Conservation (phyloP, 352 stramenopile species). For the Phytophthora sp. region DNA sequence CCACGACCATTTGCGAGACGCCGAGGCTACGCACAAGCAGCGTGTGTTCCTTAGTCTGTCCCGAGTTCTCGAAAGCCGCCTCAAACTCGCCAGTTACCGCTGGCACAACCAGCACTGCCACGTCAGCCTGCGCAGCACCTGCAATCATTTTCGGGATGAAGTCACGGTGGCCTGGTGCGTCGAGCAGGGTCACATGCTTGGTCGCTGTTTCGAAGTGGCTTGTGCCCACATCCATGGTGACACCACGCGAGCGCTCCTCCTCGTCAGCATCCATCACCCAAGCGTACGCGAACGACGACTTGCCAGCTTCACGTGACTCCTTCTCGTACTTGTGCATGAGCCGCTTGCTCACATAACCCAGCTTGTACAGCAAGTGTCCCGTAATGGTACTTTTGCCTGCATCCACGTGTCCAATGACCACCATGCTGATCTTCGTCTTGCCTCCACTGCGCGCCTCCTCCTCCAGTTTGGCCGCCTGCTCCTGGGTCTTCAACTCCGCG, state of each 20-base stretch:
- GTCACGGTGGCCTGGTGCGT: conserved; percentile 97
- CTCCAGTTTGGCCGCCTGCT: conserved; percentile 51
- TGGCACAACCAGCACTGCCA: conserved; percentile 95
- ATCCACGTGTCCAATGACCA: conserved; percentile 98
- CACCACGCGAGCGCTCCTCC: conserved; percentile 91
- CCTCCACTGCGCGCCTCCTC: conserved; percentile 50
- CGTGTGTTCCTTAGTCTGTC: conserved; percentile 98
- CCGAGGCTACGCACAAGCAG: conserved; percentile 93
- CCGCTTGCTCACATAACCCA: conserved; percentile 88
- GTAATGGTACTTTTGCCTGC: conserved; percentile 98
- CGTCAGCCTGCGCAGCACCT: conserved; percentile 91
- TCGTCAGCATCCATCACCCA: conserved; percentile 95
- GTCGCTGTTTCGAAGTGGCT: conserved; percentile 91
- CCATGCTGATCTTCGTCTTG: conserved; percentile 92
- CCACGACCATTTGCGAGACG: conserved; percentile 95
- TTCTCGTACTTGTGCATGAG: conserved; percentile 94
- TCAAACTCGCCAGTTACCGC: conserved; percentile 96
- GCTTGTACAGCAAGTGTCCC: conserved; percentile 93
- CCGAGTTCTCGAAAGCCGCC: conserved; percentile 93
- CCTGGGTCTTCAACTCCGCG: conserved; percentile 72
- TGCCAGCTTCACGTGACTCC: conserved; percentile 90
- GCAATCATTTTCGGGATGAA: conserved; percentile 99
- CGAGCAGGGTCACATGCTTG: conserved; percentile 95
- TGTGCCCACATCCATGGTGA: conserved; percentile 98
- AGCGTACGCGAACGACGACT: conserved; percentile 96